Evolutionary conservation across 257 asterid species (phyloP).

Genomic region (Salvia miltiorrhiza): DNA sequence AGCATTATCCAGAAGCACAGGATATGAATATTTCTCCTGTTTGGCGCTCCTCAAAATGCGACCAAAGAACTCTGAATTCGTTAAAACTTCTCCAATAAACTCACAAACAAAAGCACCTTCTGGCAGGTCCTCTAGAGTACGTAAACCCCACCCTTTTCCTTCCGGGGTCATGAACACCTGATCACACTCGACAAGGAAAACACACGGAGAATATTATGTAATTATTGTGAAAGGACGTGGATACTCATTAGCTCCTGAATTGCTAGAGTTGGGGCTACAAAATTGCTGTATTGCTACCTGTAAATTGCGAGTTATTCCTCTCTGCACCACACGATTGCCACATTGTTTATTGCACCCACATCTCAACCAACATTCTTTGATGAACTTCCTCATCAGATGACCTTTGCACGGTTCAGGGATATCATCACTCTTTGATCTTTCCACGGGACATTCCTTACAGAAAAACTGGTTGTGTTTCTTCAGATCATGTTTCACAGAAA

Average conservation of each 20-base stretch:
- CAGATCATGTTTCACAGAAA: constrained; percentile 75
- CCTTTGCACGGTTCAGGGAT: constrained; percentile 82
- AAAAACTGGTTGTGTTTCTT: constrained; percentile 55
- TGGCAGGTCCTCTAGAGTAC: constrained; percentile 83
- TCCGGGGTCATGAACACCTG: constrained; percentile 84
- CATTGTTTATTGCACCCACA: constrained; percentile 85
- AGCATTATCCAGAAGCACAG: constrained; percentile 89
- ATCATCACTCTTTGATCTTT: constrained; percentile 65
- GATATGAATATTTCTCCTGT: constrained; percentile 64
- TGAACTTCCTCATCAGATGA: constrained; percentile 72
- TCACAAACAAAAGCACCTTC: constrained; percentile 94
- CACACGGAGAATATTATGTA: not conserved
- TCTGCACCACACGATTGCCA: constrained; percentile 95
- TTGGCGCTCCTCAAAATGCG: constrained; percentile 55
- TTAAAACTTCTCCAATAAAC: constrained; percentile 85
- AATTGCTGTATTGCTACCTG: constrained; percentile 51
- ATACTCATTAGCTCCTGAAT: not conserved
- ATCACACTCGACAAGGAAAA: constrained; percentile 20
- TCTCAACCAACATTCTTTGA: constrained; percentile 92
- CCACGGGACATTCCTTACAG: constrained; percentile 88
- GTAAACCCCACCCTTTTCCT: constrained; percentile 97
- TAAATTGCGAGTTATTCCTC: constrained; percentile 69
- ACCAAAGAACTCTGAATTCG: constrained; percentile 66
- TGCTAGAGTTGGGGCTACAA: not conserved
- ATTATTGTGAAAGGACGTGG: not conserved